phyloP scores from a whole-genome alignment of 768 basidiomycete species.

The Boletus subparvulus region DNA sequence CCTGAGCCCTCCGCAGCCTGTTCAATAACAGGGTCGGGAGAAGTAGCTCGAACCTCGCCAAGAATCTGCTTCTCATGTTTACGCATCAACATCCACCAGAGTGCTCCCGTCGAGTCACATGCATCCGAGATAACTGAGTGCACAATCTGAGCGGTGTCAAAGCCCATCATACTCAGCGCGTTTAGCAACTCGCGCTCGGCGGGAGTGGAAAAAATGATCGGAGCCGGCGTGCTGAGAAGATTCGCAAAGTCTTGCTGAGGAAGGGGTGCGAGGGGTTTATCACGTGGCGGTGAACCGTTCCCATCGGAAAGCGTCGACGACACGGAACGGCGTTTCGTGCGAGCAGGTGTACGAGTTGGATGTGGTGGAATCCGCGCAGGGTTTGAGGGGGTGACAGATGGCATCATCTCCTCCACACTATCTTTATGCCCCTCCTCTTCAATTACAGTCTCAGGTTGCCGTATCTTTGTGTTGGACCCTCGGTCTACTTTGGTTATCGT shows the following conservation, averaged over 20 bases:
- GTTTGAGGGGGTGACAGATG: constrained; percentile 25
- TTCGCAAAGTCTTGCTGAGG: constrained; percentile 58
- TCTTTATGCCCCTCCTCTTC: constrained; percentile 45
- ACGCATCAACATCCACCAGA: constrained; percentile 96
- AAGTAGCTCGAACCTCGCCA: constrained; percentile 32
- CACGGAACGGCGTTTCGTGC: constrained; percentile 94
- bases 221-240: constrained; percentile 61
- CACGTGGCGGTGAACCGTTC: constrained; percentile 47
- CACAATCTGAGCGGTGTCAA: constrained; percentile 94
- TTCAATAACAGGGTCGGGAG: constrained; percentile 20
- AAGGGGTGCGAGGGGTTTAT: constrained; percentile 43
- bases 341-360: constrained; percentile 84
- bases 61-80: constrained; percentile 65
- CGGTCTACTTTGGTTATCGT: constrained; percentile 52
- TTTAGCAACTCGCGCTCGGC: constrained; percentile 81
- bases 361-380: constrained; percentile 48
- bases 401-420: not conserved
- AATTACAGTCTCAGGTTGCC: constrained; percentile 48
- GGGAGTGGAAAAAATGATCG: constrained; percentile 85
- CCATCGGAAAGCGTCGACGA: constrained; percentile 80
- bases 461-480: constrained; percentile 30
- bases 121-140: constrained; percentile 91
- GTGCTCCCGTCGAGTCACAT: constrained; percentile 85
- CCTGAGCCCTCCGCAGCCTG: constrained; percentile 15
- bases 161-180: constrained; percentile 68